A percentile compares a stretch with the other conserved stretches of the same genome.
Conservation (phyloP, 2,329 filamentous ascomycete species). For the Thelonectria blattea region DNA sequence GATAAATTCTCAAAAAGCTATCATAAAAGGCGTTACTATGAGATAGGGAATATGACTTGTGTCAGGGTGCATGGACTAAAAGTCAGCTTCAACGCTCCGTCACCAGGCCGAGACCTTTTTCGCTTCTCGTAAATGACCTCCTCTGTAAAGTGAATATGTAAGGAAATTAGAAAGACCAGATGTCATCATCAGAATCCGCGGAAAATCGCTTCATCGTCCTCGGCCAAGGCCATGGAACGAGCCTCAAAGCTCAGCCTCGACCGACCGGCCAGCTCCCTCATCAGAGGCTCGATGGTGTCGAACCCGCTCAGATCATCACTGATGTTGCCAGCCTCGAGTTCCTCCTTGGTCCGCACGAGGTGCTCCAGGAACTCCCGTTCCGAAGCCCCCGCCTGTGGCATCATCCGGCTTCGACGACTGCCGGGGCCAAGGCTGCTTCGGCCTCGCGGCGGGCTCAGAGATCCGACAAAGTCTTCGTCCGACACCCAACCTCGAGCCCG, state of each 20-base stretch:
- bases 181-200: constrained; percentile 24
- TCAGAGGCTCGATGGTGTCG: constrained; percentile 52
- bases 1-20: constrained; percentile 14
- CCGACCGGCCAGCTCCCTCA: constrained; percentile 49
- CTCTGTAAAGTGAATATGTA: not conserved
- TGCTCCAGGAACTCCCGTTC: constrained; percentile 40
- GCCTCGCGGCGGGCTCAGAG: constrained; percentile 16
- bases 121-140: constrained; percentile 5
- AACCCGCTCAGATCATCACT: constrained; percentile 44
- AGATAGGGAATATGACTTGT: constrained; percentile 3
- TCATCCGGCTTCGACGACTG: constrained; percentile 28
- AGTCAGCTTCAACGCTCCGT: constrained; percentile 24
- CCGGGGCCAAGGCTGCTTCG: constrained; percentile 14
- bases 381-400: constrained; percentile 36
- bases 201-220: constrained; percentile 29
- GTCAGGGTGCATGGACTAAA: constrained; percentile 29
- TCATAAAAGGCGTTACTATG: constrained; percentile 32
- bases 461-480: constrained; percentile 39
- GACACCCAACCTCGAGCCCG: constrained; percentile 40
- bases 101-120: not conserved
- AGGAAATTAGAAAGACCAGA: not conserved
- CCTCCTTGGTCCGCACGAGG: constrained; percentile 36
- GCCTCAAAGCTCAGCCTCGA: constrained; percentile 38
- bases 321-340: constrained; percentile 34
- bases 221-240: constrained; percentile 32